Percentiles rank a stretch among this genome's conserved stretches.
Evolutionary conservation across 805 yeast species (phyloP).

Genomic region (Myxozyma sirexii): DNA sequence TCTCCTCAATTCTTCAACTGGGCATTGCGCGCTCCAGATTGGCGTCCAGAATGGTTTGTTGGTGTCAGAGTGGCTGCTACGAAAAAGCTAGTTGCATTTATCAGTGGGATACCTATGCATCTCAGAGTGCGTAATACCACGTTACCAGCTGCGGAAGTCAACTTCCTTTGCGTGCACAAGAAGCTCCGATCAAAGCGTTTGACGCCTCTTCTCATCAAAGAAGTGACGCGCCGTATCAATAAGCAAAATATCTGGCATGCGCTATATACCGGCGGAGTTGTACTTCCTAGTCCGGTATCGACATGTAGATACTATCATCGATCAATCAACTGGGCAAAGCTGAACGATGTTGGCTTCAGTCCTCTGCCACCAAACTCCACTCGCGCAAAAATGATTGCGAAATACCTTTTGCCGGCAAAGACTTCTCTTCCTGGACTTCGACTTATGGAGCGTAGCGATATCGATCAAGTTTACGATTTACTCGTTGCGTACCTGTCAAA

Average conservation of each 20-base stretch:
- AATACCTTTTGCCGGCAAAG: slow-evolving; percentile 57
- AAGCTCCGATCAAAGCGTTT: slow-evolving; percentile 89
- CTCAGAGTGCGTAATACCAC: slow-evolving; percentile 63
- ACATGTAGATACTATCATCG: slow-evolving; percentile 91
- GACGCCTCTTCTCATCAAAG: slow-evolving; percentile 92
- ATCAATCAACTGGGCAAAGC: slow-evolving; percentile 87
- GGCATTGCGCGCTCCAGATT: slow-evolving; percentile 95
- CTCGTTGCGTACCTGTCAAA: slow-evolving; percentile 64
- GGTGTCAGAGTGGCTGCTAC: slow-evolving; percentile 85
- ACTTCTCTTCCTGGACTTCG: slow-evolving; percentile 60
- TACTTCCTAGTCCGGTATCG: slow-evolving; percentile 89
- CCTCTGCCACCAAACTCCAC: slow-evolving; percentile 74
- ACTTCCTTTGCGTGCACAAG: slow-evolving; percentile 92
- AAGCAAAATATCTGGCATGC: slow-evolving; percentile 90
- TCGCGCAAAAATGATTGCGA: slow-evolving; percentile 64
- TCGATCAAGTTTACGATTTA: slow-evolving; percentile 63
- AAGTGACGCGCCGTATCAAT: slow-evolving; percentile 91
- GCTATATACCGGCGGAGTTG: slow-evolving; percentile 87
- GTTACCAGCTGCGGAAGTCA: slow-evolving; percentile 69
- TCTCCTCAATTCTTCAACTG: slow-evolving; percentile 80
- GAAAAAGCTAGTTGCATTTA: slow-evolving; percentile 84
- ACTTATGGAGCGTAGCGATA: slow-evolving; percentile 58
- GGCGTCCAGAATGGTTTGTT: slow-evolving; percentile 83
- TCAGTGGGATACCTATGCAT: slow-evolving; percentile 82
- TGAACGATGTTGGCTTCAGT: slow-evolving; percentile 88